phyloP scores from a whole-genome alignment of 2,329 filamentous ascomycete species.

The Colletotrichum salicis region DNA sequence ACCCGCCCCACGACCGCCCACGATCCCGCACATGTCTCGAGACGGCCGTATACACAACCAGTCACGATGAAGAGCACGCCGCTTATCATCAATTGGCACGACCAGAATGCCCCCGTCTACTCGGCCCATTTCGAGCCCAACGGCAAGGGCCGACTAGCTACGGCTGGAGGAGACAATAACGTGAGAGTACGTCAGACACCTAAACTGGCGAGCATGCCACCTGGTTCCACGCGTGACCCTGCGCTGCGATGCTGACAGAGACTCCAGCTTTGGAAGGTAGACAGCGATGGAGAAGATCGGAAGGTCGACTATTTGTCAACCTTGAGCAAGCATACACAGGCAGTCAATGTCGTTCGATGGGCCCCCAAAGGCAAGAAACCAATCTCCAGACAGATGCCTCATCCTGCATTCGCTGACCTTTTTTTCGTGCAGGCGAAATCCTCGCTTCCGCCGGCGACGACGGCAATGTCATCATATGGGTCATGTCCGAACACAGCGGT shows the following conservation, averaged over 20 bases:
- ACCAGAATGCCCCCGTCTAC: constrained; percentile 96
- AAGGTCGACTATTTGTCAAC: constrained; percentile 94
- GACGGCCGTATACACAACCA: constrained; percentile 38
- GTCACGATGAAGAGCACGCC: constrained; percentile 91
- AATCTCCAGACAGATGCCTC: background rate
- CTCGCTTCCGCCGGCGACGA: constrained; percentile 96
- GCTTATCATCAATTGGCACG: constrained; percentile 98
- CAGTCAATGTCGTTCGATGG: constrained; percentile 97
- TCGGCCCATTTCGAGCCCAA: constrained; percentile 95
- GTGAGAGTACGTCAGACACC: constrained; percentile 74
- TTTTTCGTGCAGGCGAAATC: constrained; percentile 76
- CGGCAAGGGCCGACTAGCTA: constrained; percentile 91
- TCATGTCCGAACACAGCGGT: constrained; percentile 82
- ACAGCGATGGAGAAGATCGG: constrained; percentile 83
- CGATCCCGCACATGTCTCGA: constrained; percentile 24
- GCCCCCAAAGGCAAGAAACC: constrained; percentile 80
- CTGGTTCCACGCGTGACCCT: background rate
- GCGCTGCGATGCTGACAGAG: constrained; percentile 26
- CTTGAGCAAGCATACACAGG: constrained; percentile 91
- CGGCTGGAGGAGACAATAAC: constrained; percentile 95
- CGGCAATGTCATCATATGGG: constrained; percentile 96
- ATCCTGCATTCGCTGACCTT: background rate
- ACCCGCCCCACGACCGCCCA: constrained; percentile 2
- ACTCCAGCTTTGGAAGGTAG: constrained; percentile 86
- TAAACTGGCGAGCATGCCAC: constrained; percentile 12